A percentile compares a stretch with the other conserved stretches of the same genome.
phyloP scores from a whole-genome alignment of 495 filamentous ascomycete genomes.

The Geopyxis carbonaria region DNA sequence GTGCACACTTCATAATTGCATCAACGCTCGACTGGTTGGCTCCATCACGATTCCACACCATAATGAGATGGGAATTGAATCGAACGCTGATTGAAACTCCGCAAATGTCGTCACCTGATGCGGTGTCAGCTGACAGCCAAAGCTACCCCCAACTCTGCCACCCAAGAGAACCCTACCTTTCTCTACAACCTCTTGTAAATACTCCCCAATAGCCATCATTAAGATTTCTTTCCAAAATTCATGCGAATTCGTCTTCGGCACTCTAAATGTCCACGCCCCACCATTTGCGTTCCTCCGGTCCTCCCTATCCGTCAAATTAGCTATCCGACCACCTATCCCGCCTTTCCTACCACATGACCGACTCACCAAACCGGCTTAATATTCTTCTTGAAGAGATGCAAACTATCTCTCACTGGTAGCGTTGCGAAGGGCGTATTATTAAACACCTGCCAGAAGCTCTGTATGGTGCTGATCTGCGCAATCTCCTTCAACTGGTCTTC shows the following conservation, averaged over 20 bases:
- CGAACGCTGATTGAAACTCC: constrained; percentile 54
- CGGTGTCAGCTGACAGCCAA: neutral
- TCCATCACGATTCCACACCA: constrained; percentile 73
- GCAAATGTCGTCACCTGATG: constrained; percentile 59
- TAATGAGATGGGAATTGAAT: constrained; percentile 62
- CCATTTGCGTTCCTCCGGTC: constrained; percentile 66
- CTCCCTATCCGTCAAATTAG: constrained; percentile 31
- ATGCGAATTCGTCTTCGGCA: constrained; percentile 52
- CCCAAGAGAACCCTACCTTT: constrained; percentile 34
- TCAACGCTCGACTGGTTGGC: constrained; percentile 58
- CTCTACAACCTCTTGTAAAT: constrained; percentile 57
- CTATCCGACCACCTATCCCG: neutral
- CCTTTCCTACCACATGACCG: neutral
- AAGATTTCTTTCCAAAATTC: constrained; percentile 69
- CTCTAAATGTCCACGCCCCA: constrained; percentile 74
- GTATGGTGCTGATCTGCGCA: constrained; percentile 23
- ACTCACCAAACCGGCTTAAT: constrained; percentile 61
- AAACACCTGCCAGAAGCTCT: constrained; percentile 71
- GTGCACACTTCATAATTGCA: constrained; percentile 46
- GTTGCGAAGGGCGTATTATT: constrained; percentile 70
- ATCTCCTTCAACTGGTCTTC: constrained; percentile 26
- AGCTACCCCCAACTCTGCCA: neutral
- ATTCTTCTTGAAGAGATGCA: constrained; percentile 77
- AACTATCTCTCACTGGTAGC: constrained; percentile 61
- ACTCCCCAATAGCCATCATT: constrained; percentile 68